phyloP scores from a whole-genome alignment of 176 grass and related monocot genomes.

The Cenchrus fungigraminus region DNA sequence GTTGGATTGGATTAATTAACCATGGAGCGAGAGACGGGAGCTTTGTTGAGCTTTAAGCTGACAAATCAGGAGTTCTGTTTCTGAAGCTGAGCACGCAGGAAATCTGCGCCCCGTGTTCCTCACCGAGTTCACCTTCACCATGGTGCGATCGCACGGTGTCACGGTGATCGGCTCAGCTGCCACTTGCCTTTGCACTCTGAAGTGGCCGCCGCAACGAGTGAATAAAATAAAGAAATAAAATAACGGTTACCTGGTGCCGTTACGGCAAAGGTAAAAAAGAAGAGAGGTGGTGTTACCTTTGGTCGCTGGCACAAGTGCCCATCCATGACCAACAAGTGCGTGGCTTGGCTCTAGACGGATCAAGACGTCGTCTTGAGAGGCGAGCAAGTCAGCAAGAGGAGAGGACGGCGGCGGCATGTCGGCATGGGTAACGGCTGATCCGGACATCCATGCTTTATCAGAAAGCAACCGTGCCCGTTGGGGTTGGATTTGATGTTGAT shows the following conservation, averaged over 20 bases:
- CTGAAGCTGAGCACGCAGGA: too few relatives aligned
- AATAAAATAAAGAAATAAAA: too few relatives aligned
- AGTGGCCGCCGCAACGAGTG: too few relatives aligned
- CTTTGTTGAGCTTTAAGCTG: background rate
- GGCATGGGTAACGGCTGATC: background rate
- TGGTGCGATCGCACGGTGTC: too few relatives aligned
- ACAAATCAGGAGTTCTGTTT: background rate
- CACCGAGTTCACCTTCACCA: too few relatives aligned
- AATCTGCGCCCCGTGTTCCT: too few relatives aligned
- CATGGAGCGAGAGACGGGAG: too few relatives aligned
- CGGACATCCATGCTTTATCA: background rate
- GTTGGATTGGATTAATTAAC: background rate
- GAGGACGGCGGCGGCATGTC: background rate
- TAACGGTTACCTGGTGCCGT: background rate
- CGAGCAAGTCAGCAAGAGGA: background rate
- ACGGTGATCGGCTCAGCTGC: too few relatives aligned
- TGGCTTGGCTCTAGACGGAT: background rate
- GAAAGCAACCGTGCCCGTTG: background rate
- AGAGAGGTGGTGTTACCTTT: background rate
- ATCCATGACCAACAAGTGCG: background rate
- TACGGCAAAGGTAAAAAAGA: background rate
- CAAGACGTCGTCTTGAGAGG: background rate
- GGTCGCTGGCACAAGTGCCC: slow-evolving; percentile 1
- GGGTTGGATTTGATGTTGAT: background rate
- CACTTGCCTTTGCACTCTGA: too few relatives aligned